These are phyloP conservation scores for Fusarium sulawesiense DNA, from an alignment of 2,329 filamentous ascomycete species.

Conservation along the genomic window DNA sequence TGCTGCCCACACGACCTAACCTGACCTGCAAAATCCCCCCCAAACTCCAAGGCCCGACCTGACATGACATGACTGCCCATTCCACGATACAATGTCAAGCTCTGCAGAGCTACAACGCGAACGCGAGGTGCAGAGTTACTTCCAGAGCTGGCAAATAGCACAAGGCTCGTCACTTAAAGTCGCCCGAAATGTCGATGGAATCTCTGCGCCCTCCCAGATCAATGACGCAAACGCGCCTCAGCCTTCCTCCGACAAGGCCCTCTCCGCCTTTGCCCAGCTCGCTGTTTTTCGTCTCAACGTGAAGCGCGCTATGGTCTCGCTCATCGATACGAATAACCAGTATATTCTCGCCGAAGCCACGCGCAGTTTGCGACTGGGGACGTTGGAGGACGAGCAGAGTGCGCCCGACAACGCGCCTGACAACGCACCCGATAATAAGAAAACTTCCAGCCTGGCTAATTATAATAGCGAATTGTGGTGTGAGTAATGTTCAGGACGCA, in stretches of 20 bases:
- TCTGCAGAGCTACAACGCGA: slow-evolving; percentile 48
- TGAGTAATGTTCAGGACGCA: slow-evolving; percentile 21
- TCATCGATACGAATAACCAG: slow-evolving; percentile 59
- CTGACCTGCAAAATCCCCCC: not conserved
- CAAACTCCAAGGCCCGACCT: not conserved
- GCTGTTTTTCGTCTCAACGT: slow-evolving; percentile 60
- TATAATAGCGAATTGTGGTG: slow-evolving; percentile 51
- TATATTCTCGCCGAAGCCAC: slow-evolving; percentile 66
- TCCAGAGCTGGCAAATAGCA: slow-evolving; percentile 49
- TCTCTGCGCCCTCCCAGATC: slow-evolving; percentile 44
- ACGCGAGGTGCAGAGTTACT: slow-evolving; percentile 48
- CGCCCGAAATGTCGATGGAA: slow-evolving; percentile 48
- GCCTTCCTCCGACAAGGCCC: slow-evolving; percentile 51
- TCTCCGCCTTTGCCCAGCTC: slow-evolving; percentile 63
- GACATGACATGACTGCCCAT: slow-evolving; percentile 24
- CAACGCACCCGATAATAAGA: not conserved
- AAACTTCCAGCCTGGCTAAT: not conserved
- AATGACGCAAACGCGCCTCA: slow-evolving; percentile 46
- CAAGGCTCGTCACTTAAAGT: slow-evolving; percentile 50
- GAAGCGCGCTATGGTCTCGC: slow-evolving; percentile 61
- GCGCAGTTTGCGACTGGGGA: slow-evolving; percentile 54
- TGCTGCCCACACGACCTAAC: slow-evolving; percentile 1
- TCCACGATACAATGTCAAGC: slow-evolving; percentile 37
- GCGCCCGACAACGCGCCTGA: not conserved
- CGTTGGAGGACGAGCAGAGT: slow-evolving; percentile 38